Conservation (phyloP, 1,284 basidiomycete genomes). For the Tetrapyrgos nigripes region DNA sequence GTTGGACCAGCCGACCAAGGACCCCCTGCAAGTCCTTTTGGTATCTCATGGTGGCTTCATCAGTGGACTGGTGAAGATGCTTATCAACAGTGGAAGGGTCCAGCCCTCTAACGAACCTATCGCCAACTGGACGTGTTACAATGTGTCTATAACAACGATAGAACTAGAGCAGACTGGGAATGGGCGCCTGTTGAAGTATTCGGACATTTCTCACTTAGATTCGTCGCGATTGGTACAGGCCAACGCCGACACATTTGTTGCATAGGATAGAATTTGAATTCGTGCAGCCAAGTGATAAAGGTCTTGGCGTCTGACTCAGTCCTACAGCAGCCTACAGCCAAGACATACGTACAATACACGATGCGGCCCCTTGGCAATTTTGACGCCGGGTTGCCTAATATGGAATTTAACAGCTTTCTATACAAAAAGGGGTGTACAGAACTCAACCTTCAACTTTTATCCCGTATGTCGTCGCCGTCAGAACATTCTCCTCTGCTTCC, state of each 20-base stretch:
- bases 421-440: not conserved
- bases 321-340: too few species aligned
- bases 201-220: conserved; percentile 59
- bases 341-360: too few species aligned
- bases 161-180: conserved; percentile 49
- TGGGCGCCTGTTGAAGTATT: conserved; percentile 58
- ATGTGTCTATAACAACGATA: conserved; percentile 66
- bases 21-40: conserved; percentile 51
- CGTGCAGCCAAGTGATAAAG: too few species aligned
- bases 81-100: conserved; percentile 49
- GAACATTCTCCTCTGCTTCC: conserved; percentile 53
- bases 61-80: conserved; percentile 50
- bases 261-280: not conserved
- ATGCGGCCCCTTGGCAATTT: too few species aligned
- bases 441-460: not conserved
- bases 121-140: conserved; percentile 51
- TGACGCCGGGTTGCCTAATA: too few species aligned
- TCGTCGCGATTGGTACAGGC: conserved; percentile 38
- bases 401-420: too few species aligned
- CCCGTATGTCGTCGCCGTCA: conserved; percentile 22
- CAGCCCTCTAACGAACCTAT: conserved; percentile 45
- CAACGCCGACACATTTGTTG: conserved; percentile 56
- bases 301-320: too few species aligned
- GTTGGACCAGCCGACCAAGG: conserved; percentile 19
- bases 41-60: conserved; percentile 75